phyloP scores from a whole-genome alignment of 768 basidiomycete species.

The Leccinum ochraceum region DNA sequence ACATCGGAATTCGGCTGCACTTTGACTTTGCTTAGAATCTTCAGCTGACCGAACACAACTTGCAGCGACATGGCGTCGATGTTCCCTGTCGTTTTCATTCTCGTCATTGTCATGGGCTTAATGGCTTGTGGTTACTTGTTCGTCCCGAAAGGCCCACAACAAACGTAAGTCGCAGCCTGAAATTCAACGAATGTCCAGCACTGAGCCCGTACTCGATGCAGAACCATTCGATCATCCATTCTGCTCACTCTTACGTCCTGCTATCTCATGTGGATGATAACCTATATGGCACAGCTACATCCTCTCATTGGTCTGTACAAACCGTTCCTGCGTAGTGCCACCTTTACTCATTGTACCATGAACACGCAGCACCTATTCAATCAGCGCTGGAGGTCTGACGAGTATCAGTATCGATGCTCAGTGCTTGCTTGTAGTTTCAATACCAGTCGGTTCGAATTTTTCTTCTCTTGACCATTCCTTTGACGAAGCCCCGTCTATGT shows the following conservation, averaged over 20 bases:
- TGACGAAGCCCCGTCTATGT: conserved; percentile 13
- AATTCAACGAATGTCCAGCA: neutral
- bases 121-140: conserved; percentile 67
- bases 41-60: neutral
- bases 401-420: neutral
- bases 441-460: conserved; percentile 23
- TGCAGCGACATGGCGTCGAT: conserved; percentile 60
- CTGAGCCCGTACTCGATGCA: conserved; percentile 34
- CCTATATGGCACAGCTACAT: conserved; percentile 94
- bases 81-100: conserved; percentile 66
- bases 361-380: conserved; percentile 19
- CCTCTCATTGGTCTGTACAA: conserved; percentile 79
- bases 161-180: conserved; percentile 62
- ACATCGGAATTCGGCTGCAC: neutral
- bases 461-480: neutral
- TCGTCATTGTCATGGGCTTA: conserved; percentile 63
- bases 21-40: neutral
- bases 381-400: conserved; percentile 21
- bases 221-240: conserved; percentile 79
- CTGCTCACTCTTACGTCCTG: conserved; percentile 79
- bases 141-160: conserved; percentile 84
- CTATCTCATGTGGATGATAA: conserved; percentile 97
- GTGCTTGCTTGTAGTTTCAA: conserved; percentile 12
- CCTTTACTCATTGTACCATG: conserved; percentile 3
- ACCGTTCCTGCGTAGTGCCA: neutral